phyloP scores from a whole-genome alignment of 805 yeast species.

The Candida methanosorbosa region DNA sequence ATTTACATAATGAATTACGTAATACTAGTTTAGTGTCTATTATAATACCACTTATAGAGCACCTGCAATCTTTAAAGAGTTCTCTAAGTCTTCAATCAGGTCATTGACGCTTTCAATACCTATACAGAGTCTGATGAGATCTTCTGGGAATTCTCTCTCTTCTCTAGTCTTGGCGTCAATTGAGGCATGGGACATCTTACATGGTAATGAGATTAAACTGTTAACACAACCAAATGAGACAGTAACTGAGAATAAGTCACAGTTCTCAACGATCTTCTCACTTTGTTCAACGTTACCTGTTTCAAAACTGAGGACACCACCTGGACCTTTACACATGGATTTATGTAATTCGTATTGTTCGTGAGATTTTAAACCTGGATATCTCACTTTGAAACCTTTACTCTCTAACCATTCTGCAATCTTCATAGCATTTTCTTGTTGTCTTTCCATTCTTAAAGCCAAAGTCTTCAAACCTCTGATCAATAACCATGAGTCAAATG shows the following conservation, averaged over 20 bases:
- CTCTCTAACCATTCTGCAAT: constrained; percentile 67
- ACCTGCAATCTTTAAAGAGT: constrained; percentile 62
- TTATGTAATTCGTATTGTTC: constrained; percentile 77
- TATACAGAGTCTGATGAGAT: constrained; percentile 78
- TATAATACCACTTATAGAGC: too few species aligned
- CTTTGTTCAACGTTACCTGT: constrained; percentile 66
- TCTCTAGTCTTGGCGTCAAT: constrained; percentile 81
- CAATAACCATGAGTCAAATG: constrained; percentile 88
- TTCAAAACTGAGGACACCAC: constrained; percentile 84
- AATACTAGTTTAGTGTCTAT: too few species aligned
- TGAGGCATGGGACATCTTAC: constrained; percentile 96
- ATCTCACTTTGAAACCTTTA: constrained; percentile 69
- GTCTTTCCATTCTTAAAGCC: constrained; percentile 78
- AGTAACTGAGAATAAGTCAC: constrained; percentile 77
- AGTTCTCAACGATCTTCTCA: constrained; percentile 65
- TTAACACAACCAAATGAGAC: constrained; percentile 94
- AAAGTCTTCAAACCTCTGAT: constrained; percentile 84
- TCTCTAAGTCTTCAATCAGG: constrained; percentile 68
- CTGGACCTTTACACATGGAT: constrained; percentile 73
- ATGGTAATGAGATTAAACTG: constrained; percentile 87
- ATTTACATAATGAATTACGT: too few species aligned
- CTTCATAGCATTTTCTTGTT: constrained; percentile 70
- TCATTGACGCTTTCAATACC: constrained; percentile 85
- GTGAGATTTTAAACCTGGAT: constrained; percentile 76
- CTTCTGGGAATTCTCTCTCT: constrained; percentile 89